Base-by-base conservation (phyloP, 352 stramenopile species). In the Pythium sukuiense region DNA sequence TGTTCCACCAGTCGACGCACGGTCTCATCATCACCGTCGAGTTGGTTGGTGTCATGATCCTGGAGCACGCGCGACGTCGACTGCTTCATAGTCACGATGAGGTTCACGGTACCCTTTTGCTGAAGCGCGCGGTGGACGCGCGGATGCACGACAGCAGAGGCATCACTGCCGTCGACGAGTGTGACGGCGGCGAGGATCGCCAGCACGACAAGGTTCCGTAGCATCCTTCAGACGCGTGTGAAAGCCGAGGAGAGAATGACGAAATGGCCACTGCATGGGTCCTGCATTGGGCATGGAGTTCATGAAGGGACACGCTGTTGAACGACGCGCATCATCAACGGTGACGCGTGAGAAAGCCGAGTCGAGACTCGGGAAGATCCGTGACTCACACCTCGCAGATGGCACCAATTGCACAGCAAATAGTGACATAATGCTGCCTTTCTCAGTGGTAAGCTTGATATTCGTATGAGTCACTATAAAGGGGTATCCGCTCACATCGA, bases 61-160 rank as follows among this genome's bases (percentile, higher is more conserved):
- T 43, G 18, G 13, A 67, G 39, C 60, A 61, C 50, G 39, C 60
- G 50, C 39, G 52, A 54, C 37, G 60, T 54, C 60, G 57, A 26
- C 43, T 55, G 43, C 30, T 63, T 63, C 33, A 67, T 50, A 1
- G 61, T 61, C 11, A 67, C 53, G 26, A 67, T 61, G 35, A 67
- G 37, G 61, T 67, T 61, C 11, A 67, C 61, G 26, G 39, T 32
- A 18, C 46, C 52, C 7, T 46, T 37, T 16, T 41, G 41, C 26
- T 41, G 50, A 11, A 67, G 61, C 27, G 52, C 52, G 14, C 61
- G 61, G 52, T 67, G 61, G 1, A 67, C 61, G 37, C 63, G 37
- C 37, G 49, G 55, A 20, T 70, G 49, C 9, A 70, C 45, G 6
- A 60, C 29, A 29, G 41, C 55, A 13, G 24, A 35, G 55, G 39